Base-by-base conservation (phyloP, 805 yeast genomes). In the Teunomyces atbi region DNA sequence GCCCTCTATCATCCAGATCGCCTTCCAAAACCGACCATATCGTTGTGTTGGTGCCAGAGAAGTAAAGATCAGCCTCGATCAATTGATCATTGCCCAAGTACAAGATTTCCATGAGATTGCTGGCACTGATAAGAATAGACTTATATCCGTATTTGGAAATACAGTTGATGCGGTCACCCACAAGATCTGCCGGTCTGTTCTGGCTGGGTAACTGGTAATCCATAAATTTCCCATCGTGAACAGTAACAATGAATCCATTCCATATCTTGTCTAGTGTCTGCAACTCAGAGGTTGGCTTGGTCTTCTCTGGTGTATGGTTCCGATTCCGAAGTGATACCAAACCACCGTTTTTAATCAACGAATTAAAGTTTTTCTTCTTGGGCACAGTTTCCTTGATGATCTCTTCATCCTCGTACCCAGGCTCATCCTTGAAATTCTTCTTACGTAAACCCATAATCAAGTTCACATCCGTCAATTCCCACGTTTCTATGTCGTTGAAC, bases 401-500 rank as follows among this genome's bases (percentile, higher is more conserved):
- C 16, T 36, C 40, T 11, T 47, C 46, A 21, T 64, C 69, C 7
- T 57, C 61, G 37, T 59, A 35, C n/a, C 45, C 50, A 23, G 49
- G 51, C 16, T 39, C 52, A 20, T 44, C 54, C 6, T 38, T 11
- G 13, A 39, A 42, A 46, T 74, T 63, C 41, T 80, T 70, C 42
- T 53, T 53, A 21, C 52, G 58, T 4, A 71, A 50, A 1, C 96
- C 96, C 65, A 88, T 76, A 10, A 89, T 66, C 71, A 84, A 78
- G 60, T 89, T 88, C 58, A 86, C 75, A 54, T 86, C 95, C 1
- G 91, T 86, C 10, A 81, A 64, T 52, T 85, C 83, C 96, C 96
- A 89, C 15, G 83, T 80, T 56, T 82, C 87, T n/a, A 86, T 82
- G 48, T 78, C 67, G 21, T 76, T 74, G 35, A 82, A 70, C 81